These are phyloP conservation scores for Buddleja alternifolia DNA, from an alignment of 257 asterid species.

Conservation along the genomic window DNA sequence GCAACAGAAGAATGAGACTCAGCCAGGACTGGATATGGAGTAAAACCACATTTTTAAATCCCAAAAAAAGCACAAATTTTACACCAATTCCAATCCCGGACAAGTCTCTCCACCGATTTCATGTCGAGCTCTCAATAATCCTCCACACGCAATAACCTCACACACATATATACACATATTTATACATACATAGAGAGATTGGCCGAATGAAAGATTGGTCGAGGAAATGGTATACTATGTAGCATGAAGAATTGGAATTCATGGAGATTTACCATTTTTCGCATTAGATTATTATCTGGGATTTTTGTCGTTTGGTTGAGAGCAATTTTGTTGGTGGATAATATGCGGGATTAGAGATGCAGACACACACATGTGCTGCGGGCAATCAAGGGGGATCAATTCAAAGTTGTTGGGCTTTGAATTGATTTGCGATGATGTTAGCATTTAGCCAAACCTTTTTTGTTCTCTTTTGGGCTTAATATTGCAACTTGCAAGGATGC, in stretches of 20 bases:
- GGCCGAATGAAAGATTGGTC: no score
- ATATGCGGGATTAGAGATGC: neutral
- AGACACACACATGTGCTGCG: no score
- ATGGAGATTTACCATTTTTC: neutral
- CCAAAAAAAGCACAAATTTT: neutral
- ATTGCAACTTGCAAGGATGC: no score
- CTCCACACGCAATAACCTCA: neutral
- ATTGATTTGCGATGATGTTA: no score
- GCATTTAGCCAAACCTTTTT: no score
- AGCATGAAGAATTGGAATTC: neutral
- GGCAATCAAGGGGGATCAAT: no score
- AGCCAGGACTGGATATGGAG: constrained; percentile 32
- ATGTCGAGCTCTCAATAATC: neutral
- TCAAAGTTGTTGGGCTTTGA: constrained; percentile 1
- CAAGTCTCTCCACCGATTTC: constrained; percentile 17
- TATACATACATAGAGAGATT: no score
- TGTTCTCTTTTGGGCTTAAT: no score
- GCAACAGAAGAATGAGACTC: constrained; percentile 20
- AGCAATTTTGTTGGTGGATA: neutral
- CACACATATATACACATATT: neutral
- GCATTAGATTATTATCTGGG: neutral
- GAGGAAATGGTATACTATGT: no score
- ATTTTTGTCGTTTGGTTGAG: neutral
- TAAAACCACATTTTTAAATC: neutral
- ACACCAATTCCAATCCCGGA: constrained; percentile 24